Evolutionary conservation across 176 grass and related monocot genomes (phyloP).

Genomic region (Luzula sylvatica): DNA sequence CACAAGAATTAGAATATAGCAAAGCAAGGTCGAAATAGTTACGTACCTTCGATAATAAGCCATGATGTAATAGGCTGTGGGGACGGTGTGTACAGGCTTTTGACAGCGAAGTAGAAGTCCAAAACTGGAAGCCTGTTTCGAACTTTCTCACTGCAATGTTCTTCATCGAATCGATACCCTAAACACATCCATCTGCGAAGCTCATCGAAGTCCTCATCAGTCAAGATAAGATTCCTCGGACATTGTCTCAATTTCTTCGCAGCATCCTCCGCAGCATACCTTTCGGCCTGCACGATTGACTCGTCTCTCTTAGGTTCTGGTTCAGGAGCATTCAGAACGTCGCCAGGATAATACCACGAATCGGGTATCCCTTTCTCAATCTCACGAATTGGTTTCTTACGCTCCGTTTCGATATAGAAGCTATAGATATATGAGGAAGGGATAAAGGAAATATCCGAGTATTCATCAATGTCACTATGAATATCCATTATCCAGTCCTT

Average conservation of each 20-base stretch:
- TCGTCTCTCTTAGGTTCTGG: conserved; percentile 1
- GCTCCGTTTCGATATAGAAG: conserved; percentile 10
- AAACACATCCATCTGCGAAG: conserved; percentile 6
- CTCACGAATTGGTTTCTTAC: conserved; percentile 9
- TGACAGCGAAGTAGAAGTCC: conserved; percentile 24
- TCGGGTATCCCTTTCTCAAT: conserved; percentile 5
- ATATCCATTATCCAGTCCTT: conserved; percentile 17
- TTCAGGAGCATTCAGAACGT: not conserved
- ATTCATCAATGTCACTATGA: conserved; percentile 1
- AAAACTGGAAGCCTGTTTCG: conserved; percentile 9
- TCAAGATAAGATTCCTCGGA: conserved; percentile 12
- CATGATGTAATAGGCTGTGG: conserved; percentile 14
- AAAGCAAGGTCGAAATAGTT: not conserved
- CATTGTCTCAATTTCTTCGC: not conserved
- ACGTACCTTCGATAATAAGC: conserved; percentile 12
- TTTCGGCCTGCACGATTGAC: conserved; percentile 10
- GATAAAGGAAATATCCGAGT: conserved; percentile 7
- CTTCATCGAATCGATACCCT: conserved; percentile 17
- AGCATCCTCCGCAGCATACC: conserved; percentile 4
- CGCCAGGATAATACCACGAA: conserved; percentile 24
- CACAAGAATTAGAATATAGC: no score
- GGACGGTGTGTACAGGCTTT: conserved; percentile 7
- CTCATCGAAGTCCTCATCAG: conserved; percentile 19
- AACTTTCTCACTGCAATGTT: conserved; percentile 10
- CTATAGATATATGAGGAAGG: not conserved